Percentiles rank a stretch among this genome's conserved stretches.
Conservation (phyloP, 2,329 filamentous ascomycete species). For the Venturia pyrina region DNA sequence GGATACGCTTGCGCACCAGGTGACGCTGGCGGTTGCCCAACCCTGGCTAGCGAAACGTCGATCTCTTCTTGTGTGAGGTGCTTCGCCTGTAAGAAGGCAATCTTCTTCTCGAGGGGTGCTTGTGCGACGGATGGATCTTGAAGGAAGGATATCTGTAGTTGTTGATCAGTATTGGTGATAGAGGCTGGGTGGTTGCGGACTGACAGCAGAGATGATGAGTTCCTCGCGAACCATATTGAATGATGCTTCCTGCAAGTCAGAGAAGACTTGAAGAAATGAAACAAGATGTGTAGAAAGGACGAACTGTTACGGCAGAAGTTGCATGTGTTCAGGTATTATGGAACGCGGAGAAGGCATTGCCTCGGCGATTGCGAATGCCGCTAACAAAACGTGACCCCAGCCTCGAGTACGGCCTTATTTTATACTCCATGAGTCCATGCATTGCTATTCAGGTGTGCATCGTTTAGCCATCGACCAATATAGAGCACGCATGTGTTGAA, state of each 20-base stretch:
- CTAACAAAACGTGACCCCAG: neutral
- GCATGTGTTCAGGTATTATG: neutral
- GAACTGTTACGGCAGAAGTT: too few relatives aligned
- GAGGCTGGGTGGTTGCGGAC: constrained; percentile 16
- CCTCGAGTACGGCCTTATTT: too few relatives aligned
- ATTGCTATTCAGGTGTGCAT: neutral
- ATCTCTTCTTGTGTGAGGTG: constrained; percentile 96
- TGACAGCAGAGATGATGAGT: constrained; percentile 65
- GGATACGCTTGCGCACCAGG: constrained; percentile 31
- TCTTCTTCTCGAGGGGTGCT: constrained; percentile 83
- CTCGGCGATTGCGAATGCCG: neutral
- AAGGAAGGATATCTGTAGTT: constrained; percentile 52
- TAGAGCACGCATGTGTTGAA: too few relatives aligned
- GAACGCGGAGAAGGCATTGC: neutral
- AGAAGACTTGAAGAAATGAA: neutral
- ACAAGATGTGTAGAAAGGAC: neutral
- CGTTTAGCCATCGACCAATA: too few relatives aligned
- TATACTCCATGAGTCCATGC: too few relatives aligned
- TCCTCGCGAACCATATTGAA: constrained; percentile 76
- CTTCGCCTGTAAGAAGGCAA: constrained; percentile 91
- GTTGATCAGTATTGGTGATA: constrained; percentile 18
- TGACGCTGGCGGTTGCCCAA: constrained; percentile 45
- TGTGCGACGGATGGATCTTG: constrained; percentile 86
- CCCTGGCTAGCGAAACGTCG: constrained; percentile 68
- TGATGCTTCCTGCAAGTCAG: constrained; percentile 3